These are phyloP conservation scores for Spencermartinsiella europaea DNA, from an alignment of 805 yeast species.

Conservation along the genomic window DNA sequence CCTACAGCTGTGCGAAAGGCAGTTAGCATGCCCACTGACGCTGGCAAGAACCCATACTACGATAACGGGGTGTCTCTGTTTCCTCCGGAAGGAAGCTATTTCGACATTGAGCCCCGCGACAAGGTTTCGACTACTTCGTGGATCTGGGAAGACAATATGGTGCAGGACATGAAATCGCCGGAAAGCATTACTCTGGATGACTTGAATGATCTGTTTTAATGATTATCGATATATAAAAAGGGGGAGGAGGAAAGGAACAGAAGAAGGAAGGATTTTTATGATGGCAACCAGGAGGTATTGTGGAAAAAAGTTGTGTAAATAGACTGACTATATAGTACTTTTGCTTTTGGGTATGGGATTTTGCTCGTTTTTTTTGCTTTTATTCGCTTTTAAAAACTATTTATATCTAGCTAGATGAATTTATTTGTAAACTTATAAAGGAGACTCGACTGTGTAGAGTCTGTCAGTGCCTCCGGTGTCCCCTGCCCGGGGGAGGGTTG, in stretches of 20 bases:
- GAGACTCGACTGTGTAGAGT: too few species aligned
- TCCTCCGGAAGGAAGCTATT: conserved; percentile 10
- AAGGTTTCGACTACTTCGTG: conserved; percentile 10
- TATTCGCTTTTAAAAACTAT: too few species aligned
- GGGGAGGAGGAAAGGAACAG: background rate
- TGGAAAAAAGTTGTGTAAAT: background rate
- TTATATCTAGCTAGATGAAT: too few species aligned
- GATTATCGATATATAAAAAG: too few species aligned
- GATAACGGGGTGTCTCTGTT: conserved; percentile 20
- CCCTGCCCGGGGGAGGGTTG: too few species aligned
- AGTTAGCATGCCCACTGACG: background rate
- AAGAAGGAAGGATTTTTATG: background rate
- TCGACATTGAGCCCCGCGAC: too few species aligned
- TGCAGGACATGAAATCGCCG: conserved; percentile 22
- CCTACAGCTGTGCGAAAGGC: background rate
- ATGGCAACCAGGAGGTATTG: background rate
- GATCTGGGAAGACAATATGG: conserved; percentile 13
- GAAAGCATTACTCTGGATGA: conserved; percentile 26
- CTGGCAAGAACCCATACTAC: conserved; percentile 25
- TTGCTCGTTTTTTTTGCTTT: too few species aligned
- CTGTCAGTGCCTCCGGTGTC: too few species aligned
- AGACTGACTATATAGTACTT: too few species aligned
- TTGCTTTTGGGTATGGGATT: too few species aligned
- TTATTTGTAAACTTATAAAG: too few species aligned
- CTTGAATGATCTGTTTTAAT: conserved; percentile 24